A percentile compares a stretch with the other conserved stretches of the same genome.
Conservation (phyloP, 2,329 filamentous ascomycete genomes). For the Tolypocladium amazonense region DNA sequence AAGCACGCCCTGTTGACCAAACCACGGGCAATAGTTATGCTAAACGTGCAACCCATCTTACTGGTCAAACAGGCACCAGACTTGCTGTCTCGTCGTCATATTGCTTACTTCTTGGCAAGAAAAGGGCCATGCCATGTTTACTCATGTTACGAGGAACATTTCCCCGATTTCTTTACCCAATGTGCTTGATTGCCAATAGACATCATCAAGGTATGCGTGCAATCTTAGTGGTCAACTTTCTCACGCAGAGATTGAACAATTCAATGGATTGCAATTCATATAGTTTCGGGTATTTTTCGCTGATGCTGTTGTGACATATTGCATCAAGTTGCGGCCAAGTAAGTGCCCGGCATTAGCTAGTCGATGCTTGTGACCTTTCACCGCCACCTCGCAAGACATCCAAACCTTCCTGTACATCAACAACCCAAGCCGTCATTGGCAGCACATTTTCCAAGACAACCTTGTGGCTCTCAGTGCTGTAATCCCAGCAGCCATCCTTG, state of each 20-base stretch:
- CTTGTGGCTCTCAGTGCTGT: conserved; percentile 1
- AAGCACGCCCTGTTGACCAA: neutral
- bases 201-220: no score
- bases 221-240: no score
- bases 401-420: neutral
- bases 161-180: no score
- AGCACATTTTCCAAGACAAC: conserved; percentile 1
- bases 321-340: neutral
- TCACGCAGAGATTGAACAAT: no score
- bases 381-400: neutral
- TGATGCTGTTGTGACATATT: no score
- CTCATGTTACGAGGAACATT: no score
- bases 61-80: conserved; percentile 2
- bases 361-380: neutral
- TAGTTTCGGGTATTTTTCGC: no score
- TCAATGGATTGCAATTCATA: no score
- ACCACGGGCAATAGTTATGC: neutral
- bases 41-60: conserved; percentile 4
- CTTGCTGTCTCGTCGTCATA: conserved; percentile 3
- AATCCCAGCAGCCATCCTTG: conserved; percentile 5
- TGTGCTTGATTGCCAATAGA: no score
- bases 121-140: no score
- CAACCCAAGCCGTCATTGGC: conserved; percentile 2
- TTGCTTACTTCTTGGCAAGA: neutral
- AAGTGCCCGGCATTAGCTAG: neutral